Evolutionary conservation across 177 flowering plant species (phyloP).

Genomic region (Vitis hybrid): DNA sequence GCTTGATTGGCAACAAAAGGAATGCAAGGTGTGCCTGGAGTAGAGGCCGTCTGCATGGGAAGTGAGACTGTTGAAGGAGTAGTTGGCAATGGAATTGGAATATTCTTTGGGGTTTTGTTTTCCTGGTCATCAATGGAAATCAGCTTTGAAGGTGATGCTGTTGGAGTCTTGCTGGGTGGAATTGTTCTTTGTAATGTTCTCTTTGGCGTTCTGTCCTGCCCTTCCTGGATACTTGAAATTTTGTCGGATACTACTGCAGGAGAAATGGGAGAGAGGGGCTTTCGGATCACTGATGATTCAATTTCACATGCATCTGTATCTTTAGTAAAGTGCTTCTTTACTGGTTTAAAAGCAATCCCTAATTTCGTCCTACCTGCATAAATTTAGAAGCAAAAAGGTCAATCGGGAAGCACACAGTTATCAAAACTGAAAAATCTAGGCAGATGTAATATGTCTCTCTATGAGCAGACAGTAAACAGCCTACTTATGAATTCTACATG

Average conservation of each 20-base stretch:
- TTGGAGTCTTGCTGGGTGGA: constrained; percentile 15
- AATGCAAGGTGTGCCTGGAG: constrained; percentile 22
- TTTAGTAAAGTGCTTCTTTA: constrained; percentile 21
- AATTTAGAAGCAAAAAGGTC: neutral
- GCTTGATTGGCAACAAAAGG: constrained; percentile 6
- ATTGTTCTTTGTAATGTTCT: constrained; percentile 6
- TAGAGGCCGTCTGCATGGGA: constrained; percentile 30
- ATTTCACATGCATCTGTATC: constrained; percentile 13
- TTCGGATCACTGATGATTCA: constrained; percentile 21
- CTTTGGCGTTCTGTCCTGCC: constrained; percentile 8
- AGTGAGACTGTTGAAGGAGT: constrained; percentile 42
- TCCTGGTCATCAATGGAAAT: constrained; percentile 17
- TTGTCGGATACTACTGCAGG: constrained; percentile 27
- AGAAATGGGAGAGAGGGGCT: constrained; percentile 47
- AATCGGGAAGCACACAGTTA: neutral
- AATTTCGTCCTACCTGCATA: constrained; percentile 35
- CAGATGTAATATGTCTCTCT: neutral
- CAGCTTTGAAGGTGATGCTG: constrained; percentile 22
- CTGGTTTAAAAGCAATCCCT: constrained; percentile 27
- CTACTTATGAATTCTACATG: too few species aligned
- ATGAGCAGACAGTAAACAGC: too few species aligned
- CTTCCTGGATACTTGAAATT: constrained; percentile 22
- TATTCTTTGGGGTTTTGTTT: constrained; percentile 33
- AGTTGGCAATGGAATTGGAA: constrained; percentile 29
- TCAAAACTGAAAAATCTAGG: neutral